These are phyloP conservation scores for Pestalotiopsis fici DNA, from an alignment of 2,329 filamentous ascomycete species.

Conservation along the genomic window DNA sequence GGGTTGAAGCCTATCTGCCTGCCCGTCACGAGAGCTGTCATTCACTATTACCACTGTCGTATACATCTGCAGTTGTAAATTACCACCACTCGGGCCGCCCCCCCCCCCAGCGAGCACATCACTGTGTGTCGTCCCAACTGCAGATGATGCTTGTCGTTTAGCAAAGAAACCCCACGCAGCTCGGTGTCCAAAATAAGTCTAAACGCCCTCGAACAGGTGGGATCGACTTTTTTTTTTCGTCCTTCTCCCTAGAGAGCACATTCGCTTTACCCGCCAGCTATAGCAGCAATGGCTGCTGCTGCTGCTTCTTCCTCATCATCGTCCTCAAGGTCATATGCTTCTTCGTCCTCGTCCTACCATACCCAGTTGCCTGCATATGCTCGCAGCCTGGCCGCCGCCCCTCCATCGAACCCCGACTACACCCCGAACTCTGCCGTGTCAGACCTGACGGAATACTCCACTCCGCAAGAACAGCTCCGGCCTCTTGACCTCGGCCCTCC, in stretches of 20 bases:
- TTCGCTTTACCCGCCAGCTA: not conserved
- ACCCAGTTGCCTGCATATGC: constrained; percentile 43
- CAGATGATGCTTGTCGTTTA: not conserved
- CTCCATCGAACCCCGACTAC: constrained; percentile 43
- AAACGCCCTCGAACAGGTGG: not conserved
- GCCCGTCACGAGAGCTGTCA: not conserved
- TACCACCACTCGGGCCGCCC: not conserved
- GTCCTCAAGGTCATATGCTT: constrained; percentile 46
- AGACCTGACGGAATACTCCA: constrained; percentile 40
- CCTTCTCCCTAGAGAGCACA: not conserved
- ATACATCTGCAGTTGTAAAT: not conserved
- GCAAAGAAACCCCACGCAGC: not conserved
- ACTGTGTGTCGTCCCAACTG: not conserved
- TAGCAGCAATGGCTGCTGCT: constrained; percentile 12
- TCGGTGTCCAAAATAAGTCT: constrained; percentile 4
- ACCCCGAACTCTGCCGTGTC: constrained; percentile 50
- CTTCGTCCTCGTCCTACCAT: constrained; percentile 41
- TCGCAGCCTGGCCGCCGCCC: constrained; percentile 39
- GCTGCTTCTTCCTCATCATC: constrained; percentile 31
- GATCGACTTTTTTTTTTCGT: not conserved
- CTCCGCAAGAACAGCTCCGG: constrained; percentile 39
- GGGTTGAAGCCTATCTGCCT: not conserved
- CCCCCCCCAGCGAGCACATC: not conserved
- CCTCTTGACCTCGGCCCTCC: constrained; percentile 54
- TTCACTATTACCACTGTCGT: not conserved